Evolutionary conservation across 768 basidiomycete genomes (phyloP), one percentile per base, ranked within the genome.

Genomic region (Pisolithus orientalis): DNA sequence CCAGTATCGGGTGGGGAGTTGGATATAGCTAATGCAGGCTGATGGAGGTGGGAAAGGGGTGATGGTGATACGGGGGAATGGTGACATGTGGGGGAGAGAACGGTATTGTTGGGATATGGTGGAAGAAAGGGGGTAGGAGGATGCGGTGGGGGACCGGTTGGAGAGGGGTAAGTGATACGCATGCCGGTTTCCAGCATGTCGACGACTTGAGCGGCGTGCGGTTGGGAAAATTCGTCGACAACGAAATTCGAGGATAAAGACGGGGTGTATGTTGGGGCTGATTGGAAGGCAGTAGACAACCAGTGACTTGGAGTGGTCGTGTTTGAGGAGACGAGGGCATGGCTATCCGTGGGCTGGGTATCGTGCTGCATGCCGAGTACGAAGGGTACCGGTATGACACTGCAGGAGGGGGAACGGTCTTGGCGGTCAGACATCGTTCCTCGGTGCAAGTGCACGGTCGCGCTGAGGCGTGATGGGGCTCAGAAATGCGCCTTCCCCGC

Each of bases 1-100:
- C 38, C 39, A 1, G 39, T 31, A 6, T 55, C 60, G 32, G 42
- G 39, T 5, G 50, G 42, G n/a, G 52, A 17, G 24, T 24, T 34
- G 6, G 49, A 48, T n/a, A 51, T 45, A 6, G 47, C 39, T 9
- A 51, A 14, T 11, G 50, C 45, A 28, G 54, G 31, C n/a, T 55
- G 54, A 28, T 45, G 39, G 25, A 51, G 27, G 8, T 29, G 40
- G 3, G 44, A 47, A 34, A 48, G 50, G 21, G 54, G 50, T 16
- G 45, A 44, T 6, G 45, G 49, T 8, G 50, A 39, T 10, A 48
- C 11, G 14, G 50, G 28, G 13, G 44, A 25, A 14, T 42, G 32
- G 32, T 44, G 28, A 44, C 37, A 48, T 9, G 39, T 24, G 31
- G 39, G 25, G 0, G 50, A 45, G 31, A 38, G 46, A 27, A 21